Evolutionary conservation across 2,329 filamentous ascomycete species (phyloP).

Genomic region (Verticillium alfalfae): DNA sequence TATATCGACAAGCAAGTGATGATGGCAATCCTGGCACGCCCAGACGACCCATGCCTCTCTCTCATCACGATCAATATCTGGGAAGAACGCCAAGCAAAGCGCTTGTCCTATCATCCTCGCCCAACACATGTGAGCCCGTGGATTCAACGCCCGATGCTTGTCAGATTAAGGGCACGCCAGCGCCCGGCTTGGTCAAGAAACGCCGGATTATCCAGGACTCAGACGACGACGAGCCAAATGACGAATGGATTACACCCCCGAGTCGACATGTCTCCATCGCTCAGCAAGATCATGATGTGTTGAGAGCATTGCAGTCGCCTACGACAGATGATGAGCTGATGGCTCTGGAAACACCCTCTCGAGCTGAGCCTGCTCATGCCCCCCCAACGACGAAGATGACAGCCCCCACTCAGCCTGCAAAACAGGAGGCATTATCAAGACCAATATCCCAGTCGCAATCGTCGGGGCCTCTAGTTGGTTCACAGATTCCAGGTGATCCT

Average conservation of each 20-base stretch:
- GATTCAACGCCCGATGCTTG: conserved; percentile 1
- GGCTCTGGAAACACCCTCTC: conserved; percentile 9
- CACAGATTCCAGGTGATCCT: background rate
- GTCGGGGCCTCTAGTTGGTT: conserved; percentile 1
- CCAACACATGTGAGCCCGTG: background rate
- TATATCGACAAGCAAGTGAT: conserved; percentile 7
- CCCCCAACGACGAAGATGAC: background rate
- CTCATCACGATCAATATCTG: conserved; percentile 1
- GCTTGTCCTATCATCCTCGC: conserved; percentile 8
- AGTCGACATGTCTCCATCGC: conserved; percentile 20
- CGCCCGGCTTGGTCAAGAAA: background rate
- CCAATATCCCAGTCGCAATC: conserved; percentile 1
- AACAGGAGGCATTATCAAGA: background rate
- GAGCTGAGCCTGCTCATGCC: background rate
- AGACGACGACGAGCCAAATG: conserved; percentile 49
- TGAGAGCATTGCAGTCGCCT: background rate
- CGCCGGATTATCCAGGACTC: conserved; percentile 46
- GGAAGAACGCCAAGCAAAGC: conserved; percentile 16
- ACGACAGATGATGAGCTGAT: conserved; percentile 9
- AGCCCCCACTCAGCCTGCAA: background rate
- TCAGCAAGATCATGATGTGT: background rate
- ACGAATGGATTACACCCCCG: conserved; percentile 42
- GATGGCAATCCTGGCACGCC: conserved; percentile 4
- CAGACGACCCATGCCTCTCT: conserved; percentile 1
- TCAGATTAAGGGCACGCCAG: background rate